phyloP scores from a whole-genome alignment of 2,329 filamentous ascomycete species.

The Ophiostoma piceae region DNA sequence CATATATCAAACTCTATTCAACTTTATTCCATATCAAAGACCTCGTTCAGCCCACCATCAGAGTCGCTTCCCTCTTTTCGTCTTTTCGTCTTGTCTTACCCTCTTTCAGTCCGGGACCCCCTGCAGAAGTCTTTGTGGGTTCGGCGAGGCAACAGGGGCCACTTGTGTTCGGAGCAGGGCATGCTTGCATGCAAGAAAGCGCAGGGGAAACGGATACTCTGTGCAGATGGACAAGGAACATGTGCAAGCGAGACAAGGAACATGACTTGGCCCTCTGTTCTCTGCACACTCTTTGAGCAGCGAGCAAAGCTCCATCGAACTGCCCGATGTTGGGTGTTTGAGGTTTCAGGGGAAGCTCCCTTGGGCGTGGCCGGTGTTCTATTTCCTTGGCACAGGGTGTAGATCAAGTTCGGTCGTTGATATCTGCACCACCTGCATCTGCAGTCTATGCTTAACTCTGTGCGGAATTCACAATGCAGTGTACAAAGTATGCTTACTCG shows the following conservation, averaged over 20 bases:
- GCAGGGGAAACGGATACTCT: not conserved
- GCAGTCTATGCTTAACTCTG: not conserved
- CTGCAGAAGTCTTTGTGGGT: conserved; percentile 12
- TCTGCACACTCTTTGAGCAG: not conserved
- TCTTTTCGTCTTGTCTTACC: not conserved
- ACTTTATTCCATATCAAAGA: not conserved
- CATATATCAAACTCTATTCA: not conserved
- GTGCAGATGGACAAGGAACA: not conserved
- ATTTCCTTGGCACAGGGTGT: conserved; percentile 4
- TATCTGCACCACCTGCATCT: not conserved
- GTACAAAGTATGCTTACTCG: not conserved
- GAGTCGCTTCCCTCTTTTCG: not conserved
- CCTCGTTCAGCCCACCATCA: not conserved
- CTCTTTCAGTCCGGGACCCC: conserved; percentile 7
- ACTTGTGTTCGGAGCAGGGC: not conserved
- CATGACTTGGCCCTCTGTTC: not conserved
- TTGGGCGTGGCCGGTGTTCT: conserved; percentile 1
- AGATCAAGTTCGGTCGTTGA: not conserved
- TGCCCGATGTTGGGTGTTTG: not conserved
- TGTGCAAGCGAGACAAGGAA: conserved; percentile 12
- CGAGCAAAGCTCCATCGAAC: not conserved
- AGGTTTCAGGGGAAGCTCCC: not conserved
- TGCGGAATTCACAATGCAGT: not conserved
- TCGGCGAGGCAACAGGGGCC: not conserved
- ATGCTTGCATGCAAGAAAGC: not conserved